Percentiles rank a stretch among this genome's conserved stretches.
Evolutionary conservation across 2,329 filamentous ascomycete species (phyloP).

Genomic region (Ascochyta fabae): DNA sequence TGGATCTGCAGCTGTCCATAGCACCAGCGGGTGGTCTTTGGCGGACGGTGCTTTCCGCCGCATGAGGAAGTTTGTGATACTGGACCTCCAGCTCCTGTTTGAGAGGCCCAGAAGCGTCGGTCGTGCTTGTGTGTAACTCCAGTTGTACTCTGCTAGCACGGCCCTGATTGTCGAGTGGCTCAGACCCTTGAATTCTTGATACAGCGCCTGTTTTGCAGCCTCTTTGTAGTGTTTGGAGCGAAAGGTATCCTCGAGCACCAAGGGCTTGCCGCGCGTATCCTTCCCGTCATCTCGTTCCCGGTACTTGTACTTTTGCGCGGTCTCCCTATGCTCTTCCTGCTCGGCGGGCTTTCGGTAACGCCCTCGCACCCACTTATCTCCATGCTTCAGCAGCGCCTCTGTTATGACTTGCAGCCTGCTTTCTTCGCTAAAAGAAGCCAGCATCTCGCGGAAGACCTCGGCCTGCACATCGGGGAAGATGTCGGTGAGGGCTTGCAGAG

Average conservation of each 20-base stretch:
- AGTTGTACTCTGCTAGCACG: constrained; percentile 80
- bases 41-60: constrained; percentile 64
- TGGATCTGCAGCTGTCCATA: constrained; percentile 64
- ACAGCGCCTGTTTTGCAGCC: constrained; percentile 71
- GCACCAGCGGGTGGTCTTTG: constrained; percentile 66
- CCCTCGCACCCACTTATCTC: constrained; percentile 72
- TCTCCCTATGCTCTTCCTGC: constrained; percentile 45
- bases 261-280: constrained; percentile 43
- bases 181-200: constrained; percentile 77
- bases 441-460: constrained; percentile 83
- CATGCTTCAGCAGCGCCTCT: constrained; percentile 76
- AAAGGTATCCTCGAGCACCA: constrained; percentile 70
- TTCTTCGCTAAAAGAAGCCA: constrained; percentile 75
- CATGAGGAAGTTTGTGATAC: constrained; percentile 73
- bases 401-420: constrained; percentile 79
- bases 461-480: constrained; percentile 83
- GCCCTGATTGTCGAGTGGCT: constrained; percentile 76
- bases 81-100: constrained; percentile 78
- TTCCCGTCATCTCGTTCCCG: constrained; percentile 37
- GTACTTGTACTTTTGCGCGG: constrained; percentile 43
- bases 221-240: constrained; percentile 70
- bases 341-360: constrained; percentile 56
- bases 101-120: constrained; percentile 72
- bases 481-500: constrained; percentile 70
- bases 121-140: constrained; percentile 76